Evolutionary conservation across 2,329 filamentous ascomycete species (phyloP).

Genomic region (Didymellaceae sp.): DNA sequence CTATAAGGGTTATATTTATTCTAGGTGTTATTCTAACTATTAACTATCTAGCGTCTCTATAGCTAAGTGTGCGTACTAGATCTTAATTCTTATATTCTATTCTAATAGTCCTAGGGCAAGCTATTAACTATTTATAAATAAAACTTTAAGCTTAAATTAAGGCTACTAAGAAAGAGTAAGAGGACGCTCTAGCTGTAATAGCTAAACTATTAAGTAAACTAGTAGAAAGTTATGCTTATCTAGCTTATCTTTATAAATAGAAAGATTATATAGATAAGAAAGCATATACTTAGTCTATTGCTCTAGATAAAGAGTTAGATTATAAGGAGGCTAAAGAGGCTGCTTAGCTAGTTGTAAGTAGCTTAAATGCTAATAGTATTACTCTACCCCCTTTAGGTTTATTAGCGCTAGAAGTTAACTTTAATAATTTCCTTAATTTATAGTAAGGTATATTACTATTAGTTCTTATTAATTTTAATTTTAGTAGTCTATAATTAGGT

Average conservation of each 20-base stretch:
- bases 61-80: background rate
- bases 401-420: background rate
- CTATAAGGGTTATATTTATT: background rate
- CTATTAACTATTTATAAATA: conserved; percentile 1
- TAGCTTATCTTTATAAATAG: background rate
- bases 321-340: background rate
- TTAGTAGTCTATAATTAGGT: conserved; percentile 8
- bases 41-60: background rate
- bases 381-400: background rate
- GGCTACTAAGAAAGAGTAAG: background rate
- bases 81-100: background rate
- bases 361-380: no score
- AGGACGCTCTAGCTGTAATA: background rate
- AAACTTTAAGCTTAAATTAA: background rate
- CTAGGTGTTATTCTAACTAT: background rate
- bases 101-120: background rate
- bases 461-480: conserved; percentile 1
- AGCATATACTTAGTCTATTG: background rate
- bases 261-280: conserved; percentile 7
- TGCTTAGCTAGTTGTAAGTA: background rate
- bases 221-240: background rate
- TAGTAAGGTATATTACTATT: background rate
- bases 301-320: background rate
- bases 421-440: conserved; percentile 3
- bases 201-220: background rate